These are phyloP conservation scores for Iris pallida DNA, from an alignment of 116 monocot species.

Conservation along the genomic window DNA sequence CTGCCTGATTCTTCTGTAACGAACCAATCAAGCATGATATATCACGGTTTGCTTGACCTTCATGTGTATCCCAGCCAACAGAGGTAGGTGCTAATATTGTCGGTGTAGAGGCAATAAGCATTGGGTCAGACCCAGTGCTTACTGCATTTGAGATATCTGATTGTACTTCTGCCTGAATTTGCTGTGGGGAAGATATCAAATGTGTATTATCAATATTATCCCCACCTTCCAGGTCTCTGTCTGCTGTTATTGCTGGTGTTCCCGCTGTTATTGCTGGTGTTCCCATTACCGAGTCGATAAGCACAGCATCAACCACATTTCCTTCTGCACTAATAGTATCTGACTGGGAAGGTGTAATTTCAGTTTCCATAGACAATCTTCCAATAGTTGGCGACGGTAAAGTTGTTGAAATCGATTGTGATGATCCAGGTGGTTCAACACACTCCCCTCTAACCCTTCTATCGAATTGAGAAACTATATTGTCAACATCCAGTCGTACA, in stretches of 20 bases:
- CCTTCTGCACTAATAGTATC: neutral
- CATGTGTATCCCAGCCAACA: neutral
- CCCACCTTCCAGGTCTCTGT: neutral
- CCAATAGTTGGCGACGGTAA: neutral
- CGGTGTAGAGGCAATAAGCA: neutral
- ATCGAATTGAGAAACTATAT: too few species aligned
- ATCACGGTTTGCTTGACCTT: slow-evolving; percentile 6
- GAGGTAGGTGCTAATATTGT: neutral
- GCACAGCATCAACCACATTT: neutral
- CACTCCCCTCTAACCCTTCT: neutral
- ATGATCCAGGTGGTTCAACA: slow-evolving; percentile 1
- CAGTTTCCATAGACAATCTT: slow-evolving; percentile 5
- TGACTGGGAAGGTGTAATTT: slow-evolving; percentile 10
- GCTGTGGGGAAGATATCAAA: neutral
- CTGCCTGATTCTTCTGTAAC: neutral
- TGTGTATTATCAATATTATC: neutral
- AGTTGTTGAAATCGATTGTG: neutral
- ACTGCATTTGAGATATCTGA: neutral
- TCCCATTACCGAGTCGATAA: neutral
- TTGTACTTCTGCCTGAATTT: neutral
- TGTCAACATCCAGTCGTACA: too few species aligned
- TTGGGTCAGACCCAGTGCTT: neutral
- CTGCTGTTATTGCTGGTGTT: neutral
- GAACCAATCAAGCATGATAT: neutral
- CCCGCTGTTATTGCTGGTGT: neutral